Evolutionary conservation across 495 filamentous ascomycete genomes (phyloP).

Genomic region (Tuber calosporum): DNA sequence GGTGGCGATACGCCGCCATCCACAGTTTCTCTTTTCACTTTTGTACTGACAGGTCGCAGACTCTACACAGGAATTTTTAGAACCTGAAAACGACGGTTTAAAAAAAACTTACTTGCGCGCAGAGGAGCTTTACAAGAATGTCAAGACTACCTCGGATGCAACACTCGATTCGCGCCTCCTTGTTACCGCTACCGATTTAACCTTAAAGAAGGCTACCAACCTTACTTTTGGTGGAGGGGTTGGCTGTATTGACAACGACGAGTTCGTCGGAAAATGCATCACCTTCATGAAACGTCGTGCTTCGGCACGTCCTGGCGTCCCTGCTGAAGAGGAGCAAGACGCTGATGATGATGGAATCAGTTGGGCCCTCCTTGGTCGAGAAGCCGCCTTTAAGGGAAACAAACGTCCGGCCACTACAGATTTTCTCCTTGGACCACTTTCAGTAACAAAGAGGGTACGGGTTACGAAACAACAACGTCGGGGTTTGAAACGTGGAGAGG

Average conservation of each 20-base stretch:
- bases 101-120: conserved; percentile 56
- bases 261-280: conserved; percentile 88
- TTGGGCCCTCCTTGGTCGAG: conserved; percentile 76
- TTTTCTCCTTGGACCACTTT: conserved; percentile 83
- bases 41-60: conserved; percentile 46
- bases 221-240: conserved; percentile 54
- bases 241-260: conserved; percentile 78
- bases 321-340: conserved; percentile 45
- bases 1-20: conserved; percentile 2
- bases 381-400: conserved; percentile 64
- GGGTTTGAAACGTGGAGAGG: conserved; percentile 56
- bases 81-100: conserved; percentile 56
- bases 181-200: conserved; percentile 67
- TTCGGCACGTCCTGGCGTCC: conserved; percentile 35
- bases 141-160: conserved; percentile 90
- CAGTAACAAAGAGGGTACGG: conserved; percentile 73
- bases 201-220: conserved; percentile 60
- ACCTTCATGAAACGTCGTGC: conserved; percentile 68
- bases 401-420: conserved; percentile 68
- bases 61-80: conserved; percentile 60
- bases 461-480: conserved; percentile 59
- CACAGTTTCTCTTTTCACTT: not conserved
- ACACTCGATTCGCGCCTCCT: conserved; percentile 80
- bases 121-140: conserved; percentile 57
- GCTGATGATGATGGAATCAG: conserved; percentile 71